Base-by-base conservation (phyloP, 2,329 filamentous ascomycete genomes). In the Curvularia verruculosa region DNA sequence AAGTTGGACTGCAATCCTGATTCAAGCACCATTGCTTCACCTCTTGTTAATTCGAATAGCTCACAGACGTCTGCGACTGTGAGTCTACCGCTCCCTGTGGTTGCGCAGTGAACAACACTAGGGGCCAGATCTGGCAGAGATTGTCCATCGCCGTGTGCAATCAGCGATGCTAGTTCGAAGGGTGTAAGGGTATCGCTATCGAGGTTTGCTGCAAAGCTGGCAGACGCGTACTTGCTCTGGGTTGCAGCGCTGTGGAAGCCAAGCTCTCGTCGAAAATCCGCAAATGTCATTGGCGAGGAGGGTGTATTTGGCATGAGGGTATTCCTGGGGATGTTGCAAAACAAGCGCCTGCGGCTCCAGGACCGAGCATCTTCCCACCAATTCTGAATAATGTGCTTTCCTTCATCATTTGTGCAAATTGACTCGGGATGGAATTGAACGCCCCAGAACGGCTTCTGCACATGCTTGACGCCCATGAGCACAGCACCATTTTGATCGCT, bases 361-460 rank as follows among this genome's bases (percentile, higher is more conserved):
- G 75, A 72, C 52, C 82, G 77, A 1, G 87, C 87, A 69, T 86
- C 81, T 4, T 75, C 71, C 83, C 92, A 95, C 91, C 92, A 96
- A 68, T 90, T 91, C 49, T 76, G 76, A 34, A 96, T 81, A 24
- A 96, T 81, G 13, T 79, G 78, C 19, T 83, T 84, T 1, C 89
- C 88, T 58, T 84, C 83, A 3, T 81, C 77, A 37, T 91, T 89
- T 3, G 92, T 96, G 73, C 92, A 96, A 13, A 92, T 85, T 0
- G 91, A 96, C 75, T 97, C 92, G 0, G 92, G 92, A 70, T 96
- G 92, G 67, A 95, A 96, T 71, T 96, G 93, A 18, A 96, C 82
- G 0, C 90, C 93, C 88, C 90, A 96, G 61, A 94, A 90, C 0
- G 93, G 92, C 63, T 86, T 88, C 1, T 62, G 70, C 18, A 73